A percentile compares a stretch with the other conserved stretches of the same genome.
Evolutionary conservation across 768 basidiomycete genomes (phyloP).

Genomic region (Suillus hirtellus): DNA sequence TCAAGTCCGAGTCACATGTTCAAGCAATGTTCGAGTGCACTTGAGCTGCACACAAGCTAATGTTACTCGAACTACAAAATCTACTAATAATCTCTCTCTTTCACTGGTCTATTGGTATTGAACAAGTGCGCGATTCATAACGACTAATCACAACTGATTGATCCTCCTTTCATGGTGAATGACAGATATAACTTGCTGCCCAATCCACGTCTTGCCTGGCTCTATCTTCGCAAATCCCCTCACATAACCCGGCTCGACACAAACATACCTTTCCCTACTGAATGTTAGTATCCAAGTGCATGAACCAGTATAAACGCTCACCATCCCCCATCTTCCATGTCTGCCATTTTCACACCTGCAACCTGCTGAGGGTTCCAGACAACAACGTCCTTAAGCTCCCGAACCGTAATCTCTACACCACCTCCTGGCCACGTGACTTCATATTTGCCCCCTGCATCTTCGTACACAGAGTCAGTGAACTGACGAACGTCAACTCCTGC

Average conservation of each 20-base stretch:
- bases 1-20: no score
- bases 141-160: slow-evolving; percentile 18
- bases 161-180: slow-evolving; percentile 31
- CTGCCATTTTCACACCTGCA: slow-evolving; percentile 69
- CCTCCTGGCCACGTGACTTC: slow-evolving; percentile 61
- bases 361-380: slow-evolving; percentile 90
- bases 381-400: slow-evolving; percentile 77
- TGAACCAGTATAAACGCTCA: slow-evolving; percentile 35
- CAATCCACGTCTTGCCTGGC: slow-evolving; percentile 72
- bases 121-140: not conserved
- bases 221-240: slow-evolving; percentile 65
- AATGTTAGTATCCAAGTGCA: slow-evolving; percentile 12
- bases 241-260: slow-evolving; percentile 90
- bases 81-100: not conserved
- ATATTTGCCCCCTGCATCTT: slow-evolving; percentile 57
- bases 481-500: slow-evolving; percentile 63
- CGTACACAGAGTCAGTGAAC: slow-evolving; percentile 79
- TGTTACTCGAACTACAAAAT: not conserved
- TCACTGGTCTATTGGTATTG: not conserved
- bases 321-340: slow-evolving; percentile 93
- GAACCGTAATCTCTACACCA: slow-evolving; percentile 51
- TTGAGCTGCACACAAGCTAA: no score
- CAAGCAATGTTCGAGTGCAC: no score
- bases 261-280: slow-evolving; percentile 77
- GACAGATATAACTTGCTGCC: slow-evolving; percentile 67